Conservation (phyloP, 805 yeast species). For the Spathaspora girioi region DNA sequence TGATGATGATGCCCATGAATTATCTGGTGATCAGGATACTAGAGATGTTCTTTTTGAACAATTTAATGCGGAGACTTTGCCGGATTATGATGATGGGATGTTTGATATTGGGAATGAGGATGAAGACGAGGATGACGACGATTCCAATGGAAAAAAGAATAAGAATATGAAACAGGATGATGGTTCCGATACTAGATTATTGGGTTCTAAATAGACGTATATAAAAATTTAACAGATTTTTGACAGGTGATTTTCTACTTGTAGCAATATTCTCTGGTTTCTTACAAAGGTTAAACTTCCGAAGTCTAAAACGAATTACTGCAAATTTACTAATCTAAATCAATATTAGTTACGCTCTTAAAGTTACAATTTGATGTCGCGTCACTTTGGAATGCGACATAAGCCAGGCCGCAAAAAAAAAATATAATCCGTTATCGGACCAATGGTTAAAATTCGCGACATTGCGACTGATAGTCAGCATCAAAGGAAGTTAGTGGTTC, state of each 20-base stretch:
- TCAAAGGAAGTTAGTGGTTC: background rate
- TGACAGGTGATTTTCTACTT: too few species aligned
- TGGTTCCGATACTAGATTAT: slow-evolving; percentile 2
- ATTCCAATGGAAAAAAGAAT: background rate
- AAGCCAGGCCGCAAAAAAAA: background rate
- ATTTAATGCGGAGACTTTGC: slow-evolving; percentile 34
- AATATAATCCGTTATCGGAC: background rate
- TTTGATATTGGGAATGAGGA: slow-evolving; percentile 40
- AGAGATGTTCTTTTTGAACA: slow-evolving; percentile 40
- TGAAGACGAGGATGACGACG: slow-evolving; percentile 13
- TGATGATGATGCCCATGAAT: slow-evolving; percentile 23
- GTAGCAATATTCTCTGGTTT: too few species aligned
- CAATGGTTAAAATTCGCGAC: background rate
- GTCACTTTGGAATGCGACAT: too few species aligned
- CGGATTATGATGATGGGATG: slow-evolving; percentile 35
- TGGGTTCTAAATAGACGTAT: background rate
- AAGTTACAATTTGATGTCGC: too few species aligned
- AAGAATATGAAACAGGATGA: background rate
- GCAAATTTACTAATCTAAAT: too few species aligned
- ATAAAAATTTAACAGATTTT: background rate
- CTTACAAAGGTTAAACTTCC: too few species aligned
- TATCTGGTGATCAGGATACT: slow-evolving; percentile 12
- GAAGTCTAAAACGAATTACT: too few species aligned
- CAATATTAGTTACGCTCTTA: too few species aligned
- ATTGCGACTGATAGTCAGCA: background rate